Evolutionary conservation across 352 stramenopile species (phyloP).

Genomic region (Pythium plurisporium): DNA sequence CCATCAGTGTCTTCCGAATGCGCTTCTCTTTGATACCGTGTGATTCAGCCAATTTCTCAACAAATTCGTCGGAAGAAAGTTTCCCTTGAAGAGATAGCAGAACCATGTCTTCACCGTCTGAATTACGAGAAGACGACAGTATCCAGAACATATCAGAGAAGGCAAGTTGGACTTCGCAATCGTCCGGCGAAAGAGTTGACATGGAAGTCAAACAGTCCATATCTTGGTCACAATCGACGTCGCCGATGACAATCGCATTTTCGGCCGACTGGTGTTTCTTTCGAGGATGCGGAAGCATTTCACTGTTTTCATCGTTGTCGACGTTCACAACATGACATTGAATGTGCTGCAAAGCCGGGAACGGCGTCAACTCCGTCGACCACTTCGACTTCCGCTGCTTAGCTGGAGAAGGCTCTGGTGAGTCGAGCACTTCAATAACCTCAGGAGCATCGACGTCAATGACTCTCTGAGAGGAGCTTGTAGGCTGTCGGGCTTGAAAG

Average conservation of each 20-base stretch:
- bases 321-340: neutral
- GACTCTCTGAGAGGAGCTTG: constrained; percentile 11
- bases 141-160: constrained; percentile 65
- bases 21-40: constrained; percentile 52
- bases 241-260: constrained; percentile 26
- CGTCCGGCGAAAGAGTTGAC: constrained; percentile 9
- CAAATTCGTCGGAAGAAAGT: constrained; percentile 30
- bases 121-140: constrained; percentile 19
- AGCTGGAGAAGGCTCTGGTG: constrained; percentile 13
- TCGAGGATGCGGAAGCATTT: neutral
- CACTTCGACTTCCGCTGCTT: constrained; percentile 28
- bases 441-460: constrained; percentile 22
- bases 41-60: constrained; percentile 49
- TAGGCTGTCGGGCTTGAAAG: constrained; percentile 36
- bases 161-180: constrained; percentile 37
- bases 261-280: neutral
- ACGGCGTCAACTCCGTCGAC: constrained; percentile 33
- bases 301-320: neutral
- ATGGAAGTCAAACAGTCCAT: neutral
- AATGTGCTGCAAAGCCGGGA: constrained; percentile 44
- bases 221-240: constrained; percentile 30
- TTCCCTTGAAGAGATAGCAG: constrained; percentile 1
- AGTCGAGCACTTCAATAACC: constrained; percentile 30
- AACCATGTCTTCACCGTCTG: constrained; percentile 1
- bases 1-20: constrained; percentile 45